Evolutionary conservation across 2,329 filamentous ascomycete genomes (phyloP), one percentile per base, ranked within the genome.

Genomic region (Fusarium sp.): DNA sequence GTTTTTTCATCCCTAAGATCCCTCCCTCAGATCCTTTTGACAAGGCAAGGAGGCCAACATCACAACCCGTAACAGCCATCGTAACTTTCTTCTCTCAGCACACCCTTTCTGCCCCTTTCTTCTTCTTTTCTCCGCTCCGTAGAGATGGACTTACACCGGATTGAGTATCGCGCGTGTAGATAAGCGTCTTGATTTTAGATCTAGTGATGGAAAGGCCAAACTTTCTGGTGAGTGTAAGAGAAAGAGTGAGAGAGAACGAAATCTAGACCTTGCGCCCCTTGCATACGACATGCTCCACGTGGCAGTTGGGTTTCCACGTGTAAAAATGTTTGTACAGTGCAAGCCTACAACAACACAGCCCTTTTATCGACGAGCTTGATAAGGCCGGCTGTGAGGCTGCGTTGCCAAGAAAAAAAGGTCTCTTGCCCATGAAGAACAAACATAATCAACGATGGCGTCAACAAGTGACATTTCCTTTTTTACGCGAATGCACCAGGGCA

Each of bases 241-340:
- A 26, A n/a, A 31, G 10, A n/a, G 26, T n/a, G 18, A 26, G 16
- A 9, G 18, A 16, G 18, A n/a, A 23, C 6, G 18, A 26, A 46
- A 46, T 50, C 57, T 38, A 67, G 41, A 31, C 36, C 58, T 40
- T 58, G 40, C 52, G 44, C 26, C 67, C 71, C 69, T 59, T 74
- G 69, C 69, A 62, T 53, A 37, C 15, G 30, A 41, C 45, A 65
- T 52, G 50, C 49, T 58, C 71, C 69, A 73, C 71, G 71, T 73
- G 71, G 71, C 67, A 61, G 62, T 37, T 52, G 49, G 33, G 50
- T 36, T 49, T 28, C 20, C 41, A 9, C 28, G 8, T 23, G 30
- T 23, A 15, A 6, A 13, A 10, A 34, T 44, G 38, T 40, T 52
- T 40, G 13, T 65, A 59, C 44, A 62, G 45, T 57, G 42, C 26